Conservation (phyloP, 768 basidiomycete genomes). For the Galerina sulciceps region DNA sequence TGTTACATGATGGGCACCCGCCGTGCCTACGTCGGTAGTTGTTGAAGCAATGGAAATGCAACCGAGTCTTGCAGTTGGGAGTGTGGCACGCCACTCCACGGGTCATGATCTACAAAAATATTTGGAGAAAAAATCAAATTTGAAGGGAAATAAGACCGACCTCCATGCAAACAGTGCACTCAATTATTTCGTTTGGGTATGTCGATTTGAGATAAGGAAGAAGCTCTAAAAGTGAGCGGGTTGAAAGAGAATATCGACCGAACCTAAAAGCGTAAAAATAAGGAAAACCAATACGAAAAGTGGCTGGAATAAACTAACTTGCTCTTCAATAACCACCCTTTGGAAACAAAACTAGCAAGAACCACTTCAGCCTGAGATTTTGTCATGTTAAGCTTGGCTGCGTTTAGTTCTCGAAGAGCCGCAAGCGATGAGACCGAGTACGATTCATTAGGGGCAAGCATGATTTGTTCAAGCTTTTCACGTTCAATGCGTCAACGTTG, state of each 20-base stretch:
- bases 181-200: slow-evolving; percentile 70
- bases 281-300: slow-evolving; percentile 3
- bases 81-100: slow-evolving; percentile 67
- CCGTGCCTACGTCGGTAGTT: slow-evolving; percentile 44
- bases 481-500: background rate
- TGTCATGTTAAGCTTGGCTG: slow-evolving; percentile 67
- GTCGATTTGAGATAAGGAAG: slow-evolving; percentile 71
- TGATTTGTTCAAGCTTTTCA: slow-evolving; percentile 83
- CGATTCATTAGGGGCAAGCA: slow-evolving; percentile 74
- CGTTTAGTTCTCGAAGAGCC: slow-evolving; percentile 71
- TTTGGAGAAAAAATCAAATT: too few species aligned
- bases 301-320: slow-evolving; percentile 46
- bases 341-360: slow-evolving; percentile 81
- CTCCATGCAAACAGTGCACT: slow-evolving; percentile 78
- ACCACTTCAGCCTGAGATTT: slow-evolving; percentile 77
- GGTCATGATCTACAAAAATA: slow-evolving; percentile 59
- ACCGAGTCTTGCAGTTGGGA: slow-evolving; percentile 60
- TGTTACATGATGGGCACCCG: slow-evolving; percentile 60
- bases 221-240: slow-evolving; percentile 77
- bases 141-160: slow-evolving; percentile 35
- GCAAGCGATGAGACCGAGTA: slow-evolving; percentile 80
- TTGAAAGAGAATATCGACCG: slow-evolving; percentile 77
- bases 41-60: slow-evolving; percentile 71
- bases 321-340: slow-evolving; percentile 79
- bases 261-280: slow-evolving; percentile 37